Conservation (phyloP, 192 early-diverging fungal species). For the Coemansia sp. region DNA sequence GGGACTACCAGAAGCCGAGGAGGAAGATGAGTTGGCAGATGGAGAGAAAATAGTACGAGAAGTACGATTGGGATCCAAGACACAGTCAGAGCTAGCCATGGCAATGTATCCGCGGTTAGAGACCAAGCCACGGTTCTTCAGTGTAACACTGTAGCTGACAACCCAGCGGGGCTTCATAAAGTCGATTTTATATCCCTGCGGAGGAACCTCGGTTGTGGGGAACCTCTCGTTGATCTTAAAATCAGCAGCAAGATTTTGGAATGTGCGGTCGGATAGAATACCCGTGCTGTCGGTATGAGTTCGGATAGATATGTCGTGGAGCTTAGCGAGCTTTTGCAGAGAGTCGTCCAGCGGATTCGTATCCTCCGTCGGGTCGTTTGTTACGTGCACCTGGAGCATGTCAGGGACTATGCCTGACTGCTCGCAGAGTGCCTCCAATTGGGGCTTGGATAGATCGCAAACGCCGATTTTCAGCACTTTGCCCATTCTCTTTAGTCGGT, state of each 20-base stretch:
- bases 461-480: slow-evolving; percentile 42
- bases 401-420: slow-evolving; percentile 28
- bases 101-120: slow-evolving; percentile 55
- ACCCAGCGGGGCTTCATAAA: slow-evolving; percentile 56
- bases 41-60: slow-evolving; percentile 6
- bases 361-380: slow-evolving; percentile 11
- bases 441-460: slow-evolving; percentile 32
- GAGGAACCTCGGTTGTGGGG: slow-evolving; percentile 53
- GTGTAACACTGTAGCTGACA: slow-evolving; percentile 46
- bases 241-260: slow-evolving; percentile 46
- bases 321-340: slow-evolving; percentile 25
- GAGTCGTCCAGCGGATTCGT: slow-evolving; percentile 13
- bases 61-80: slow-evolving; percentile 42
- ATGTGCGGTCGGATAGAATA: slow-evolving; percentile 41
- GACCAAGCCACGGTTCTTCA: slow-evolving; percentile 40
- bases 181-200: slow-evolving; percentile 50
- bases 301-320: slow-evolving; percentile 28
- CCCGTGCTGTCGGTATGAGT: slow-evolving; percentile 41
- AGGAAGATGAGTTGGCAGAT: not conserved
- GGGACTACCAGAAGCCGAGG: not conserved
- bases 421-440: slow-evolving; percentile 38
- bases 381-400: slow-evolving; percentile 48
- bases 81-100: slow-evolving; percentile 57
- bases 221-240: slow-evolving; percentile 55
- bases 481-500: slow-evolving; percentile 24